Evolutionary conservation across 257 asterid species (phyloP).

Genomic region (Ophiorrhiza pumila): DNA sequence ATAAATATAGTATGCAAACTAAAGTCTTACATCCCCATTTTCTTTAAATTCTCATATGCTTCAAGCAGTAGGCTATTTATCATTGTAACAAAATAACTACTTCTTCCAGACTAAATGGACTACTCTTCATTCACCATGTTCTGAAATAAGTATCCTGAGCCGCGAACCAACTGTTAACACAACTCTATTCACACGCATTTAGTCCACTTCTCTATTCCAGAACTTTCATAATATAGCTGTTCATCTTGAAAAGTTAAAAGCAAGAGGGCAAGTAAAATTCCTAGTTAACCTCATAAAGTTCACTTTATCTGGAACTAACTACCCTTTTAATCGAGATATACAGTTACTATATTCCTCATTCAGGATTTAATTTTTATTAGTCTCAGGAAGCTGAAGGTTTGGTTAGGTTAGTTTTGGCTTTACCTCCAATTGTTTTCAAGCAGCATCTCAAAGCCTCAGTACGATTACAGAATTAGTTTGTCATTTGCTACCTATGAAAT

Average conservation of each 20-base stretch:
- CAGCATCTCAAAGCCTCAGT: neutral
- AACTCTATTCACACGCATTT: too few species aligned
- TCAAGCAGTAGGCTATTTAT: too few species aligned
- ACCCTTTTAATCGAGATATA: neutral
- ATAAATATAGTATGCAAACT: too few species aligned
- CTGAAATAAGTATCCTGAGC: too few species aligned
- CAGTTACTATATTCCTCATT: neutral
- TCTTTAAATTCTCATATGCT: too few species aligned
- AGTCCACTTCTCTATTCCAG: neutral
- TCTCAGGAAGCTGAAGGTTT: neutral
- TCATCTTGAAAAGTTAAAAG: neutral
- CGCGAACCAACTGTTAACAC: too few species aligned
- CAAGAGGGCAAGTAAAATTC: neutral
- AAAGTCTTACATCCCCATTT: too few species aligned
- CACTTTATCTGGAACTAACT: neutral
- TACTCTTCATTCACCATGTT: too few species aligned
- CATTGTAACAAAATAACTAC: too few species aligned
- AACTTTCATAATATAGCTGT: neutral
- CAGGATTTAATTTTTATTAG: neutral
- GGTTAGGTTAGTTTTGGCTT: neutral
- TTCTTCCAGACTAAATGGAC: too few species aligned
- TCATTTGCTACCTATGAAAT: neutral
- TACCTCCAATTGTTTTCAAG: neutral
- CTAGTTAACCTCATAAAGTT: neutral
- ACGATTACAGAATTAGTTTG: neutral